These are phyloP conservation scores for Tolypocladium ophioglossoides DNA, from an alignment of 2,329 filamentous ascomycete genomes.

Conservation along the genomic window DNA sequence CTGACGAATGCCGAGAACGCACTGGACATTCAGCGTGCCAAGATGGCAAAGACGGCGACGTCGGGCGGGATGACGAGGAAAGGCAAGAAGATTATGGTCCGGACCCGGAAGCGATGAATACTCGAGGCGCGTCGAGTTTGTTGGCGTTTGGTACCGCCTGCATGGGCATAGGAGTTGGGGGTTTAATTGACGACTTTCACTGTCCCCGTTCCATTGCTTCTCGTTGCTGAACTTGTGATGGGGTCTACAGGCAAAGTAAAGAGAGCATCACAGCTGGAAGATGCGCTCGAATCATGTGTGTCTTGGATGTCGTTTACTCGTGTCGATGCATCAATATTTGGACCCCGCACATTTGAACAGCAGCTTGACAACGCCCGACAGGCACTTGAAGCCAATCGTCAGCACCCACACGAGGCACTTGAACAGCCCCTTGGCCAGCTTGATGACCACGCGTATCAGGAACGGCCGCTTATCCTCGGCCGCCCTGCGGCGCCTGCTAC, in stretches of 20 bases:
- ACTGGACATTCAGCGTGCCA: conserved; percentile 48
- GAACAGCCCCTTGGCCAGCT: conserved; percentile 40
- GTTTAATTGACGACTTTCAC: neutral
- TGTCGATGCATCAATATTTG: conserved; percentile 22
- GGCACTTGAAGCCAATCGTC: conserved; percentile 43
- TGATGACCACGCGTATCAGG: conserved; percentile 35
- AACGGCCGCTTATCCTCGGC: conserved; percentile 40
- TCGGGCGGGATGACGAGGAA: conserved; percentile 47
- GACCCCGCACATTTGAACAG: conserved; percentile 40
- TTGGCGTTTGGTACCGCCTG: neutral
- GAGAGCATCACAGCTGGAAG: neutral
- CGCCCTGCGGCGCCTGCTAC: conserved; percentile 24
- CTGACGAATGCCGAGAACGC: conserved; percentile 45
- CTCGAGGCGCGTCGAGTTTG: neutral
- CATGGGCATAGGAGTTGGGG: neutral
- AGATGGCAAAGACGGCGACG: conserved; percentile 56
- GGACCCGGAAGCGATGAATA: conserved; percentile 47
- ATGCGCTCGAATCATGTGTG: neutral
- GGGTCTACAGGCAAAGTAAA: neutral
- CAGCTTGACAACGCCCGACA: conserved; percentile 37
- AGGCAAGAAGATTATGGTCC: conserved; percentile 52
- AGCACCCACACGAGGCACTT: conserved; percentile 49
- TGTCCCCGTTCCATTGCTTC: neutral
- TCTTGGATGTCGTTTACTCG: neutral
- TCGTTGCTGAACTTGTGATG: neutral